Evolutionary conservation across 2,329 filamentous ascomycete species (phyloP), one percentile per base, ranked within the genome.

Genomic region (Helotiales sp.): DNA sequence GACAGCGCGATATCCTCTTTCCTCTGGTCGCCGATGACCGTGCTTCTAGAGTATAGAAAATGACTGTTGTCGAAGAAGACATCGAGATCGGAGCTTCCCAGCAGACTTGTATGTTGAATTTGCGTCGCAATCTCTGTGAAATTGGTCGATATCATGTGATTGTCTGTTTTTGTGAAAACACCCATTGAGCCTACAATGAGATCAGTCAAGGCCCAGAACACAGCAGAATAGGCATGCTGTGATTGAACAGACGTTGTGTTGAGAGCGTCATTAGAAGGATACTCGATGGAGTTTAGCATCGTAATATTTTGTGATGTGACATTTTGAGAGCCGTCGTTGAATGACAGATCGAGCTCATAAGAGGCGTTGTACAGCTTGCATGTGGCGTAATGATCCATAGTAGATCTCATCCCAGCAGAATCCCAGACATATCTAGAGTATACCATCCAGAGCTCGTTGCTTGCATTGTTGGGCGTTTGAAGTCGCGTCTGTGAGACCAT

Each of bases 371-470:
- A 54, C 10, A 64, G 52, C 12, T 52, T 47, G 29, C 62, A 64
- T 2, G 55, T 54, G 5, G 38, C 54, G 27, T 59, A 56, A 29
- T 56, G 55, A 27, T 51, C 52, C 10, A 42, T 25, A 7, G 33
- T 58, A 15, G 31, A 17, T 19, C 29, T 24, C 1, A 30, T 13
- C 12, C 57, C 54, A 17, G 38, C 47, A 3, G 29, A 5, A n/a
- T 57, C n/a, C 31, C 44, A 44, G 6, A 30, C 22, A 25, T 57
- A 57, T 53, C 42, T 50, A n/a, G 52, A 50, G 27, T 49, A 58
- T 27, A 52, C 56, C 44, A 56, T 55, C 62, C 62, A 64, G 2
- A 64, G 12, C 33, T 64, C 25, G 33, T 64, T 64, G 4, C 57
- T 56, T 7, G 40, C 61, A 34, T 57, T 63, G 1, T 42, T 25